phyloP scores from a whole-genome alignment of 169 alveolate species.

The Amoebophrya sp. region DNA sequence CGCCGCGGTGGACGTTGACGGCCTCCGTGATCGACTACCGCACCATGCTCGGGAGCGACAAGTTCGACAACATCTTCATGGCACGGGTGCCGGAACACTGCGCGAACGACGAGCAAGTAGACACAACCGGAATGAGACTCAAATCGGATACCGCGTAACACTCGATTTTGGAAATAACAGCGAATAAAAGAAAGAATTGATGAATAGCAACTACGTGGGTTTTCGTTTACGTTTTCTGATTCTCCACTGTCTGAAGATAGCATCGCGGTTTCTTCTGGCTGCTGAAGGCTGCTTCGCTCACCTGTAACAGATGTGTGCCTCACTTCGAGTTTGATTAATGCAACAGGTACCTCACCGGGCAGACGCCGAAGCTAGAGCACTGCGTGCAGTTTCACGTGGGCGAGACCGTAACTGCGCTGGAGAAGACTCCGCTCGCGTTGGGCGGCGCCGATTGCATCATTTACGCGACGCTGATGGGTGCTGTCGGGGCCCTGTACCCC shows the following conservation, averaged over 20 bases:
- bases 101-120: conserved; percentile 24
- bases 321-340: neutral
- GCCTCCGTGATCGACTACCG: conserved; percentile 82
- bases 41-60: conserved; percentile 66
- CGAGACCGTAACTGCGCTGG: conserved; percentile 86
- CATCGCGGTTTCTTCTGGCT: too few species aligned
- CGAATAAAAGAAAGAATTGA: too few species aligned
- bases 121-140: conserved; percentile 28
- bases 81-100: conserved; percentile 30
- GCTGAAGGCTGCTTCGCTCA: too few species aligned
- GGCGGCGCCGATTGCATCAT: conserved; percentile 76
- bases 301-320: too few species aligned
- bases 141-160: conserved; percentile 32
- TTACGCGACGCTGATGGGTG: conserved; percentile 90
- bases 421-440: conserved; percentile 66
- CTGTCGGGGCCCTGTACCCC: conserved; percentile 87
- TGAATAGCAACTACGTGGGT: too few species aligned
- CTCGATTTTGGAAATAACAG: too few species aligned
- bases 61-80: conserved; percentile 79
- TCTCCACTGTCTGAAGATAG: too few species aligned
- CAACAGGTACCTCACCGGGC: neutral
- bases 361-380: conserved; percentile 15
- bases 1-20: conserved; percentile 69
- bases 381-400: conserved; percentile 91
- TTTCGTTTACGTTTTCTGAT: neutral